phyloP scores from a whole-genome alignment of 768 basidiomycete species.

The Pholiota microspora region DNA sequence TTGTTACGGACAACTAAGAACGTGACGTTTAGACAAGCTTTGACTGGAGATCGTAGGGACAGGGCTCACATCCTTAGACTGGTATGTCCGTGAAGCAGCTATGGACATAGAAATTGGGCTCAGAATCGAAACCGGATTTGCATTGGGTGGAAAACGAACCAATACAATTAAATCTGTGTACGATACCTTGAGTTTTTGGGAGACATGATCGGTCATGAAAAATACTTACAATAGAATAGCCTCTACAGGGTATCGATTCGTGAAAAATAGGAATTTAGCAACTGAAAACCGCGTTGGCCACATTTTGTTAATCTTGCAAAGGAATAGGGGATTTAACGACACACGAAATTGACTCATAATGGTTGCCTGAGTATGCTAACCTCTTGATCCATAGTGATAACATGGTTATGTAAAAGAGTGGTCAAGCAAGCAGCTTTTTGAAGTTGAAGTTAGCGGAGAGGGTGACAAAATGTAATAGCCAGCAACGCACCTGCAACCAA shows the following conservation, averaged over 20 bases:
- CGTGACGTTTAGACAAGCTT: not conserved
- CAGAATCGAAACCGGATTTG: not conserved
- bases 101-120: not conserved
- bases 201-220: too few species aligned
- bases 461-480: not conserved
- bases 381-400: constrained; percentile 24
- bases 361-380: constrained; percentile 6
- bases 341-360: not conserved
- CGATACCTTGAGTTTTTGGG: too few species aligned
- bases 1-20: constrained; percentile 3
- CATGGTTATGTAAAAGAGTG: constrained; percentile 24
- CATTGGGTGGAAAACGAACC: constrained; percentile 13
- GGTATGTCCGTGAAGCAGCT: constrained; percentile 22
- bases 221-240: constrained; percentile 25
- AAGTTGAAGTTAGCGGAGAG: not conserved
- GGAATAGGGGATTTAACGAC: not conserved
- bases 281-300: constrained; percentile 24
- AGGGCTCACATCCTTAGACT: constrained; percentile 9
- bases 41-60: not conserved
- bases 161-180: constrained; percentile 27
- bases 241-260: constrained; percentile 27
- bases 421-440: constrained; percentile 25
- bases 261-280: constrained; percentile 24
- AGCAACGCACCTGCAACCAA: constrained; percentile 22
- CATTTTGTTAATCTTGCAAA: constrained; percentile 17